phyloP scores from a whole-genome alignment of 768 basidiomycete genomes.

The Sarcomyxa edulis region DNA sequence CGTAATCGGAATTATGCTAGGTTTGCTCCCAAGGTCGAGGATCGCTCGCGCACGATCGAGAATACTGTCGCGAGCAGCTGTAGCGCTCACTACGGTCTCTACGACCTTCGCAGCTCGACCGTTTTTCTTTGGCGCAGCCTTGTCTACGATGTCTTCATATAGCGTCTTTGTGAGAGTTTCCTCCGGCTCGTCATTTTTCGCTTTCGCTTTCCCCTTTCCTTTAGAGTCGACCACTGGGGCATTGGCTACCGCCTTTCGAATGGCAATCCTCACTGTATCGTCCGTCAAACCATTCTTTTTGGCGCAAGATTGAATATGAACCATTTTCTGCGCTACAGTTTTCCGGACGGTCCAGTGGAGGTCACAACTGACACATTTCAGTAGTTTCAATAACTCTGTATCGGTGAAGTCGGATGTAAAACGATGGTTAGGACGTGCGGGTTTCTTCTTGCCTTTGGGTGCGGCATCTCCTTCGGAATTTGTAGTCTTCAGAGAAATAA shows the following conservation, averaged over 20 bases:
- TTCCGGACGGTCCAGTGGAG: slow-evolving; percentile 38
- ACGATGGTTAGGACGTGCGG: slow-evolving; percentile 10
- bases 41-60: slow-evolving; percentile 30
- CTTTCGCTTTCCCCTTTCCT: slow-evolving; percentile 18
- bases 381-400: slow-evolving; percentile 39
- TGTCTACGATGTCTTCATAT: slow-evolving; percentile 48
- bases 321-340: slow-evolving; percentile 51
- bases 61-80: slow-evolving; percentile 40
- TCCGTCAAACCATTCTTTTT: slow-evolving; percentile 50
- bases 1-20: slow-evolving; percentile 5
- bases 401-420: slow-evolving; percentile 36
- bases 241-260: slow-evolving; percentile 42
- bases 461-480: slow-evolving; percentile 3
- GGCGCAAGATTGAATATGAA: slow-evolving; percentile 66
- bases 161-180: slow-evolving; percentile 29
- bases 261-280: slow-evolving; percentile 48
- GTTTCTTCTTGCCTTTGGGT: slow-evolving; percentile 15
- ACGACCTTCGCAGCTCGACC: slow-evolving; percentile 27
- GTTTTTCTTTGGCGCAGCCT: slow-evolving; percentile 42
- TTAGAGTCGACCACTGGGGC: slow-evolving; percentile 8
- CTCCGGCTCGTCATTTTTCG: slow-evolving; percentile 6
- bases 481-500: slow-evolving; percentile 8
- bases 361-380: slow-evolving; percentile 62
- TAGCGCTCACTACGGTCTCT: slow-evolving; percentile 40
- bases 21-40: slow-evolving; percentile 14